Conservation (phyloP, 495 filamentous ascomycete species). For the Gamarada debralockiae region DNA sequence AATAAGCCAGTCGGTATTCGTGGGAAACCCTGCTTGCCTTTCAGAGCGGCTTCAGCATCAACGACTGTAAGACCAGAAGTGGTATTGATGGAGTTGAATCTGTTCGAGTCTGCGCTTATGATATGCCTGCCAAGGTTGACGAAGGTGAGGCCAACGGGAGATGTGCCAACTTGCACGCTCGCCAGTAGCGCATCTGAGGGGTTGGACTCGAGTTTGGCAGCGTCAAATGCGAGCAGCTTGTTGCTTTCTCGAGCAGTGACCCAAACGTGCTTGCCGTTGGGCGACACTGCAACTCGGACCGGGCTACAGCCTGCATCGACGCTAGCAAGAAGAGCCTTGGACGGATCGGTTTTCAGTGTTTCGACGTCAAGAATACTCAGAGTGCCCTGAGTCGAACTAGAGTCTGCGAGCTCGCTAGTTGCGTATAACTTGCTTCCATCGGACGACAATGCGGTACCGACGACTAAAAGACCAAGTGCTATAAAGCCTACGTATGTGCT, state of each 20-base stretch:
- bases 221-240: constrained; percentile 23
- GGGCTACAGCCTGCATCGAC: constrained; percentile 19
- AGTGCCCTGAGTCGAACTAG: no score
- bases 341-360: constrained; percentile 19
- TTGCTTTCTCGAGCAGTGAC: constrained; percentile 23
- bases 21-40: constrained; percentile 17
- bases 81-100: constrained; percentile 18
- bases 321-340: constrained; percentile 16
- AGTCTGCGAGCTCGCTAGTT: no score
- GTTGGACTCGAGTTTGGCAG: constrained; percentile 21
- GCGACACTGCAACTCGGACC: constrained; percentile 21
- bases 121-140: constrained; percentile 13
- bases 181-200: constrained; percentile 26
- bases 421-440: no score
- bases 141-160: constrained; percentile 22
- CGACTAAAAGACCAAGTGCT: no score
- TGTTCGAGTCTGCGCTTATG: constrained; percentile 24
- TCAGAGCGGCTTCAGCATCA: constrained; percentile 22
- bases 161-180: constrained; percentile 26
- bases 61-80: constrained; percentile 26
- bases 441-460: no score
- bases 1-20: constrained; percentile 18
- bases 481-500: no score
- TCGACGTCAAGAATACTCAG: no score
- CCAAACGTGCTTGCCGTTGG: constrained; percentile 16